Percentiles rank a stretch among this genome's conserved stretches.
These are phyloP conservation scores for Termitomyces sp. DNA, from an alignment of 768 basidiomycete species.

Conservation along the genomic window DNA sequence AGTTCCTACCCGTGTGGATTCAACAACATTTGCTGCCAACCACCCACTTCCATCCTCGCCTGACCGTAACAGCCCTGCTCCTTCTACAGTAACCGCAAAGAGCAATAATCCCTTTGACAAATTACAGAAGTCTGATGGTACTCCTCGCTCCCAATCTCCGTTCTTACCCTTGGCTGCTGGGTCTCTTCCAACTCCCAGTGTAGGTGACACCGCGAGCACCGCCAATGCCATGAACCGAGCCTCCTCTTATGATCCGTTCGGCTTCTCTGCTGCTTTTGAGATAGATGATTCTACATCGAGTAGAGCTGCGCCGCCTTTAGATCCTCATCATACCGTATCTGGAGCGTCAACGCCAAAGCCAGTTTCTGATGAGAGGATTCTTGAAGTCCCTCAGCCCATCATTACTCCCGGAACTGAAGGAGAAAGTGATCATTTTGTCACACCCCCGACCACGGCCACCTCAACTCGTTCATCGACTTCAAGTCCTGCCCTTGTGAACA, in stretches of 20 bases:
- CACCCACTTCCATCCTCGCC: slow-evolving; percentile 73
- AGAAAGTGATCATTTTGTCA: slow-evolving; percentile 54
- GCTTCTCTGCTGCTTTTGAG: slow-evolving; percentile 34
- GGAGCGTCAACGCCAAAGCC: slow-evolving; percentile 12
- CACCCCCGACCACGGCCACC: slow-evolving; percentile 46
- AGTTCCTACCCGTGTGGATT: slow-evolving; percentile 31
- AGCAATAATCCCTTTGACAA: slow-evolving; percentile 93
- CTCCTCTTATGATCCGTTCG: slow-evolving; percentile 43
- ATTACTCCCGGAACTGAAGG: slow-evolving; percentile 21
- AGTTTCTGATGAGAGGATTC: slow-evolving; percentile 9
- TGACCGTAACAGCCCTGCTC: slow-evolving; percentile 45
- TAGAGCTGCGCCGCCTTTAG: neutral
- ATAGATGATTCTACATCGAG: slow-evolving; percentile 2
- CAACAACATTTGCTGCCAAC: slow-evolving; percentile 55
- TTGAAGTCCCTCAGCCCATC: slow-evolving; percentile 4
- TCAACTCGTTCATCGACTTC: slow-evolving; percentile 8
- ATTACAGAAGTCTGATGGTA: slow-evolving; percentile 42
- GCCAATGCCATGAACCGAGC: slow-evolving; percentile 13
- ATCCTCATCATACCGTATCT: neutral
- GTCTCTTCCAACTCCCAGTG: slow-evolving; percentile 19
- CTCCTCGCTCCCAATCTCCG: slow-evolving; percentile 52
- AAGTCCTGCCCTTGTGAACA: slow-evolving; percentile 13
- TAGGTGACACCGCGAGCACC: slow-evolving; percentile 12
- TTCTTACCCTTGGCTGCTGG: slow-evolving; percentile 45
- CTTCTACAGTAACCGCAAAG: slow-evolving; percentile 40